These are phyloP conservation scores for Austroboletus niveus DNA, from an alignment of 1,284 basidiomycete genomes.

Conservation along the genomic window DNA sequence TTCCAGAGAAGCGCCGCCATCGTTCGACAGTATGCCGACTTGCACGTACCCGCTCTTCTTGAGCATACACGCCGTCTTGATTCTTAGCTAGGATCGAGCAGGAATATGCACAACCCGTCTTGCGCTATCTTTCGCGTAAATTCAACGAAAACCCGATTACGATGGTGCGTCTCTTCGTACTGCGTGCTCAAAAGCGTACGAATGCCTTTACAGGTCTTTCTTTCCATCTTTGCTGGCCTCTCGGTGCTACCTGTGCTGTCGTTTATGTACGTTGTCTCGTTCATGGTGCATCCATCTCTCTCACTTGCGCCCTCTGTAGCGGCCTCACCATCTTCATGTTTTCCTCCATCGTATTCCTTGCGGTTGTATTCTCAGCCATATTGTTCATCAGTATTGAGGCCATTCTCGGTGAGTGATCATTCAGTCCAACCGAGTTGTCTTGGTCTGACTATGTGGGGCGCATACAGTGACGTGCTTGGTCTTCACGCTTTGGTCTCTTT, in stretches of 20 bases:
- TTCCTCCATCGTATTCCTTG: conserved; percentile 30
- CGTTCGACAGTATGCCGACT: conserved; percentile 32
- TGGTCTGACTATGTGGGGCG: conserved; percentile 1
- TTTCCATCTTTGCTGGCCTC: conserved; percentile 31
- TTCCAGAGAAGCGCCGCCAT: conserved; percentile 29
- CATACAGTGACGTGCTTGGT: conserved; percentile 21
- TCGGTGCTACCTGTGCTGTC: conserved; percentile 34
- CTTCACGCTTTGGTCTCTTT: conserved; percentile 26
- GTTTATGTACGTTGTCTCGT: conserved; percentile 30
- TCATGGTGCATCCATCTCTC: not conserved
- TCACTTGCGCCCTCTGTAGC: conserved; percentile 15
- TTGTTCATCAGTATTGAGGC: conserved; percentile 21
- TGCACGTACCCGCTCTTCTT: conserved; percentile 18
- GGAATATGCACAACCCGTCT: conserved; percentile 29
- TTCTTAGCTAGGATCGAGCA: conserved; percentile 26
- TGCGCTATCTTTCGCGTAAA: conserved; percentile 13
- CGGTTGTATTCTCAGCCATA: conserved; percentile 22
- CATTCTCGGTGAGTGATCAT: conserved; percentile 20
- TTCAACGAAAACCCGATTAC: conserved; percentile 26
- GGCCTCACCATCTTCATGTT: conserved; percentile 33
- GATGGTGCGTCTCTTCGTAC: conserved; percentile 18
- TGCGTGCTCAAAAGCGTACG: not conserved
- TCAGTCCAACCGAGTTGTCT: not conserved
- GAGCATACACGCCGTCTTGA: not conserved
- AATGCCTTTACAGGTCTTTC: conserved; percentile 30